Percentiles rank a stretch among this genome's conserved stretches.
Conservation (phyloP, 371 early-diverging fungal species). For the Apophysomyces sp. region DNA sequence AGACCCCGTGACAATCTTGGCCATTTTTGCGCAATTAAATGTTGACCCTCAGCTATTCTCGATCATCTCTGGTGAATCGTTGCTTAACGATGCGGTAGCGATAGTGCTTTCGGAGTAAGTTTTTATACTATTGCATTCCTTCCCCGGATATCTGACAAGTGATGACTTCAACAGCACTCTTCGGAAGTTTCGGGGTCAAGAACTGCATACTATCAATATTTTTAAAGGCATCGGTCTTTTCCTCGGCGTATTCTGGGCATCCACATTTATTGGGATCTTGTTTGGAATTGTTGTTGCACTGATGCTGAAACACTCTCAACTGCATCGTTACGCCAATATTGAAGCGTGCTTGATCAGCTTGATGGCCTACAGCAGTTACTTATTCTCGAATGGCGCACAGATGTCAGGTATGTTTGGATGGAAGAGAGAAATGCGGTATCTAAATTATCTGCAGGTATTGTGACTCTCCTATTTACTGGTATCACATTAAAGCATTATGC, state of each 20-base stretch:
- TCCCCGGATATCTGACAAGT: background rate
- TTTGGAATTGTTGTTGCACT: conserved; percentile 79
- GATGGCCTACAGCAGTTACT: conserved; percentile 88
- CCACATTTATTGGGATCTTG: conserved; percentile 79
- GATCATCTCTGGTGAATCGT: conserved; percentile 93
- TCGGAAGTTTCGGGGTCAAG: conserved; percentile 77
- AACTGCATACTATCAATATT: conserved; percentile 69
- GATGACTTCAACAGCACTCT: conserved; percentile 57
- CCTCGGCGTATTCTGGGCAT: conserved; percentile 79
- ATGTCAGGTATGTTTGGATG: conserved; percentile 62
- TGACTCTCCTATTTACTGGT: conserved; percentile 93
- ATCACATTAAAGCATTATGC: conserved; percentile 92
- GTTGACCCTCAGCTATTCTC: conserved; percentile 93
- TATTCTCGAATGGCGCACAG: conserved; percentile 84
- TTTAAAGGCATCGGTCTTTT: conserved; percentile 74
- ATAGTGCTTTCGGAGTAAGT: conserved; percentile 88
- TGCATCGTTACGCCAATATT: conserved; percentile 74
- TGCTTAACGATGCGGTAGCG: conserved; percentile 94
- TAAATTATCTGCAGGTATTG: conserved; percentile 62
- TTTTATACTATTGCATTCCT: background rate
- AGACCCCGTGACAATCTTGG: conserved; percentile 94
- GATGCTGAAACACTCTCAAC: conserved; percentile 76
- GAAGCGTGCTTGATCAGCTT: conserved; percentile 84
- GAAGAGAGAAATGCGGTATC: background rate
- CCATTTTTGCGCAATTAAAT: conserved; percentile 87